Percentiles rank a stretch among this genome's conserved stretches.
phyloP scores from a whole-genome alignment of 2,329 filamentous ascomycete species.

The Arthrobotrys pseudoclavata region DNA sequence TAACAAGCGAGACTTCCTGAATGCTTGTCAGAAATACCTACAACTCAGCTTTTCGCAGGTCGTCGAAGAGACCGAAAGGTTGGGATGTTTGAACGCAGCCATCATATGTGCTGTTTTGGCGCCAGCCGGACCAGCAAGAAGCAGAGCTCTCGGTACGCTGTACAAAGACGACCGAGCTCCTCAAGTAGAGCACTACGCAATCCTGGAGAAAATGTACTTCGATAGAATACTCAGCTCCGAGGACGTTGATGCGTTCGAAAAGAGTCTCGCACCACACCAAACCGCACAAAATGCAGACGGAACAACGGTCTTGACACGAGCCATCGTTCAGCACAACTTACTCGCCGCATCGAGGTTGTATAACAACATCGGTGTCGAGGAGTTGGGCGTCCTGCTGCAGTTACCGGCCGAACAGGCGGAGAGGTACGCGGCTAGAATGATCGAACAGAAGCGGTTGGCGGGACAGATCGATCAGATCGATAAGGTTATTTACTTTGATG shows the following conservation, averaged over 20 bases:
- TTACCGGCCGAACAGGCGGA: conserved; percentile 86
- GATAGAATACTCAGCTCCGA: conserved; percentile 82
- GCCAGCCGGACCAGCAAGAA: conserved; percentile 87
- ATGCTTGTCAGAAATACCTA: conserved; percentile 89
- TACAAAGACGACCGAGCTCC: conserved; percentile 92
- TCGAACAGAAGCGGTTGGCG: conserved; percentile 89
- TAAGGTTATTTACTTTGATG: conserved; percentile 86
- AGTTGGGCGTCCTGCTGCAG: conserved; percentile 81
- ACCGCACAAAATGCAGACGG: conserved; percentile 90
- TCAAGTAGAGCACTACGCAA: conserved; percentile 82
- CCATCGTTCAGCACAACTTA: conserved; percentile 95
- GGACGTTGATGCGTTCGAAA: conserved; percentile 89
- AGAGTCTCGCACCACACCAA: conserved; percentile 86
- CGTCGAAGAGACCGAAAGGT: conserved; percentile 87
- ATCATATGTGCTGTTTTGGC: conserved; percentile 94
- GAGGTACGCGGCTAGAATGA: conserved; percentile 92
- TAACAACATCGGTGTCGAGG: conserved; percentile 81
- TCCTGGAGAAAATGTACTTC: conserved; percentile 97
- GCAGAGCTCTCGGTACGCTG: conserved; percentile 81
- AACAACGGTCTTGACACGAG: conserved; percentile 90
- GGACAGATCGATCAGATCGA: conserved; percentile 96
- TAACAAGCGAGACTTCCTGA: conserved; percentile 87
- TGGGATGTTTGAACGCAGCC: conserved; percentile 85
- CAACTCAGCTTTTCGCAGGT: conserved; percentile 82
- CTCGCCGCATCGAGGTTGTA: conserved; percentile 85